phyloP scores from a whole-genome alignment of 768 basidiomycete genomes.

The Mycena kentingensis region DNA sequence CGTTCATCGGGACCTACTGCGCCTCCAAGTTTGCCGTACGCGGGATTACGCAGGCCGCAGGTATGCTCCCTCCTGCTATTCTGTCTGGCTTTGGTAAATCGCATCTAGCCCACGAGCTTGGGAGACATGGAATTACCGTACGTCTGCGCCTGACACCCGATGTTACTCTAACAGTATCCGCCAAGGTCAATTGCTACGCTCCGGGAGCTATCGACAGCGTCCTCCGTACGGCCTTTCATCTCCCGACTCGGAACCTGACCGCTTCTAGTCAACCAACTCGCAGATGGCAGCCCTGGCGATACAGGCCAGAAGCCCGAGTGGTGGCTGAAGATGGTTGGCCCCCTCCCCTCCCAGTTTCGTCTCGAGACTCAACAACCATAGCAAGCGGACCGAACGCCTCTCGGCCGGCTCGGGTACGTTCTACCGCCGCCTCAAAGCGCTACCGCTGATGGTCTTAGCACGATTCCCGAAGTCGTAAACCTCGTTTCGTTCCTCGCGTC shows the following conservation, averaged over 20 bases:
- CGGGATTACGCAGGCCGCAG: constrained; percentile 34
- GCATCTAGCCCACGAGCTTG: constrained; percentile 7
- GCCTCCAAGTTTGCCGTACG: constrained; percentile 38
- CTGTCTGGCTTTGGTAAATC: background rate
- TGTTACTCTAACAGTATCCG: no score
- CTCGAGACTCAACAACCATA: no score
- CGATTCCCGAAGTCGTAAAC: constrained; percentile 26
- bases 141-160: constrained; percentile 8
- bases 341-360: no score
- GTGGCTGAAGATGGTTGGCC: no score
- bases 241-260: no score
- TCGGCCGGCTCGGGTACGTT: no score
- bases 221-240: no score
- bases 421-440: background rate
- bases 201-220: no score
- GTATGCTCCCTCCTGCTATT: background rate
- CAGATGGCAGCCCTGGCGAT: no score
- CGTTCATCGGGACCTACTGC: constrained; percentile 22
- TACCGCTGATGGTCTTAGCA: constrained; percentile 22
- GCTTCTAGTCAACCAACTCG: no score
- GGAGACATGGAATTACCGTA: constrained; percentile 12
- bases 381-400: no score
- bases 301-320: no score
- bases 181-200: background rate
- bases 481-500: constrained; percentile 35